Base-by-base conservation (phyloP, 495 filamentous ascomycete genomes). In the Penicillium arizonense region DNA sequence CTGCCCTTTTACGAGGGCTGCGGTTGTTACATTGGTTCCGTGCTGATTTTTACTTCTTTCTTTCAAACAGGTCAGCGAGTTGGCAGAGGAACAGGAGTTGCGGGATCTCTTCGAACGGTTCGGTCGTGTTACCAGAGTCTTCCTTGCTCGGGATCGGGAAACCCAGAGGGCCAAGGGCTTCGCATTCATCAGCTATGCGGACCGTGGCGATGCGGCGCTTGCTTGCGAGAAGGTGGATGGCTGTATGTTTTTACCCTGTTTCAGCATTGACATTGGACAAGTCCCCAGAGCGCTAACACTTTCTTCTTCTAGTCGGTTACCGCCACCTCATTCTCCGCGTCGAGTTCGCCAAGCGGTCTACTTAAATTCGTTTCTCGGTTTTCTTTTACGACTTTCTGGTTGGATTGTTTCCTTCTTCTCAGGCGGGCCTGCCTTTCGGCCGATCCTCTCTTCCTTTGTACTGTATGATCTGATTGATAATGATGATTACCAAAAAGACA, bases 221-320 rank as follows among this genome's bases (percentile, higher is more conserved):
- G 94, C 94, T 7, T 96, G 92, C 74, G 86, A 88, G 75, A 97
- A 96, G 79, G 89, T 98, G 87, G 94, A 98, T 76, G 95, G 95
- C 58, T 96, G 84, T 87, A 78, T 69, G 85, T 80, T 55, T 55
- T 50, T 35, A 5, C 5, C 41, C 24, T 30, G 20, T 55, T 53
- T 35, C 33, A 10, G 32, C 23, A 16, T 23, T 30, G 9, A 28
- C 38, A 52, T 45, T 24, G 30, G 46, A 41, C 18, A 24, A 34
- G 10, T 35, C 7, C 18, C 11, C 21, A 41, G n/a, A 44, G 7
- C 50, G 10, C 66, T 73, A 64, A 73, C 61, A 47, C 12, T 32
- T 47, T 48, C 37, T 55, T 44, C 52, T 47, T 30, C 52, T 56
- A 85, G 82, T 88, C 73, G 90, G 90, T 65, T 96, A 91, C 75